Base-by-base conservation (phyloP, 2,329 filamentous ascomycete genomes). In the Curvularia verruculosa region DNA sequence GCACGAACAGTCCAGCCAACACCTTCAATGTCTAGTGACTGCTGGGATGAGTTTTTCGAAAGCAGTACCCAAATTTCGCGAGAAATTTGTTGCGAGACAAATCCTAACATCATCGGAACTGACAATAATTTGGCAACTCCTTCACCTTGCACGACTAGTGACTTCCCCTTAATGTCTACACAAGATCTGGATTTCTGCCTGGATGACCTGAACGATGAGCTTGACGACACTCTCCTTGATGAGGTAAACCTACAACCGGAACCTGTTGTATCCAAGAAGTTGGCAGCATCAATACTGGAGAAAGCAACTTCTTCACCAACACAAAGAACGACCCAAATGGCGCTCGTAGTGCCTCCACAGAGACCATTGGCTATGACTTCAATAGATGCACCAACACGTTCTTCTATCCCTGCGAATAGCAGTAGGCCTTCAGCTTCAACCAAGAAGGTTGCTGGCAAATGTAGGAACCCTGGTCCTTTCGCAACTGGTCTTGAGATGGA, bases 51-150 rank as follows among this genome's bases (percentile, higher is more conserved):
- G 39, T 78, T 80, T n/a, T 67, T 81, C 2, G 79, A 77, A n/a
- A 79, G 73, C 55, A 76, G 73, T 34, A 79, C 79, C 0, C 79
- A 82, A 56, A 78, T 81, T 34, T 78, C 78, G 6, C 74, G 79
- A 8, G 79, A 81, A 29, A 64, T 81, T 8, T 68, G 67, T 3
- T 57, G 54, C 15, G 72, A 71, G 13, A 24, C 9, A 18, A 26
- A 7, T 3, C 6, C 31, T 13, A 24, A n/a, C 7, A n/a, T 7
- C 8, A 3, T 7, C 21, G 9, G 15, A 4, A 9, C 21, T 31
- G 28, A 21, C 26, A 55, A 34, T 15, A 37, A 36, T 2, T 45
- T 7, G 29, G 1, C 15, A 9, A 19, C n/a, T 9, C 18, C 19
- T 4, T 45, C 47, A 12, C 15, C 26, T 1, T 26, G 56, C 5